Evolutionary conservation across 2,329 filamentous ascomycete genomes (phyloP), one percentile per base, ranked within the genome.

Genomic region (Beauveria rudraprayagi): DNA sequence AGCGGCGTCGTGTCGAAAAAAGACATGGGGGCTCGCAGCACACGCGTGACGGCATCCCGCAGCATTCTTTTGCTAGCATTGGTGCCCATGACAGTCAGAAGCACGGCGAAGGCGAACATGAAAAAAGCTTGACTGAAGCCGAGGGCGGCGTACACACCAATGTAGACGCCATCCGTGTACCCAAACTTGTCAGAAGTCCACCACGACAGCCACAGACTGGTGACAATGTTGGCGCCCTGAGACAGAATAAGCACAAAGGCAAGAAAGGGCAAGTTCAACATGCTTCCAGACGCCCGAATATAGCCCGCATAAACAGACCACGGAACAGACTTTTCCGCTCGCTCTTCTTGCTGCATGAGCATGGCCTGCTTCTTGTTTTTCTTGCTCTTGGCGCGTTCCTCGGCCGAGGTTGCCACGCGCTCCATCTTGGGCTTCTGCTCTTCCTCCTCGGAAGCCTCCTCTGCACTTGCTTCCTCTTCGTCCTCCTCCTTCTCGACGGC

Each of bases 1-100:
- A 97, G 82, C 0, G 94, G 94, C 0, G 94, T 97, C 0, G 94
- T 97, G 69, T 99, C 94, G 76, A 97, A 97, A 77, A 97, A 97
- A 5, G 90, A 89, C 91, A 88, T 87, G n/a, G 85, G 85, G 3
- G 85, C 85, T 28, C 85, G 79, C n/a, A 88, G 76, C 1, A 94
- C 91, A 17, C 90, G 83, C 9, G 81, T 85, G 68, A 97, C 90
- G 7, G 94, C 93, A 41, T 85, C 80, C 34, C 88, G 84, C 56
- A 97, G 82, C 84, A 97, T 91, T 44, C 81, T 80, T 72, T 89
- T 93, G 70, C 90, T 94, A 5, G 92, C 84, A 22, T 83, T 85
- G 1, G 94, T 97, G 51, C 92, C 91, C 59, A 88, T 84, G 0
- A 92, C 81, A 0, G 92, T 91, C 26, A 97, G 80, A 6, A 84